Conservation (phyloP, 2,329 filamentous ascomycete genomes). For the Cladosporium sp. region DNA sequence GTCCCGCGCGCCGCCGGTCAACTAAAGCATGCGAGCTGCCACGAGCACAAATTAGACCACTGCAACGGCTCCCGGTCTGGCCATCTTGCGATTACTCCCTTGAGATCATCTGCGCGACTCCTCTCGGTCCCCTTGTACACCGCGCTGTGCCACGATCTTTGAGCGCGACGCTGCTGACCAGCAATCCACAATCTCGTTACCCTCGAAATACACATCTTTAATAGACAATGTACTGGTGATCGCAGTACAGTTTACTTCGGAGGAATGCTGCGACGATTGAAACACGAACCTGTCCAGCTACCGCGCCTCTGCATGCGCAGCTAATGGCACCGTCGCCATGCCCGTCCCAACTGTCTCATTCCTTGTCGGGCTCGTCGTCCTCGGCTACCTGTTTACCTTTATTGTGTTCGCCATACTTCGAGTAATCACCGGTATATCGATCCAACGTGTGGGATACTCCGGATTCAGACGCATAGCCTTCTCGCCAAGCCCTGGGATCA, state of each 20-base stretch:
- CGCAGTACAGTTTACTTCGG: background rate
- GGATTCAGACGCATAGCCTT: constrained; percentile 89
- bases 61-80: background rate
- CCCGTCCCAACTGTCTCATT: constrained; percentile 57
- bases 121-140: background rate
- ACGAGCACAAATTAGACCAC: background rate
- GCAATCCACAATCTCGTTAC: background rate
- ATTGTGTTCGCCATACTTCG: constrained; percentile 89
- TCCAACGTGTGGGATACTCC: constrained; percentile 90
- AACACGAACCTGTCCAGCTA: background rate
- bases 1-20: background rate
- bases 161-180: background rate
- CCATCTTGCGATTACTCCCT: background rate
- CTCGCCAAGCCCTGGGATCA: constrained; percentile 80
- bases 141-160: background rate
- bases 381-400: constrained; percentile 87
- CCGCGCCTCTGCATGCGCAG: constrained; percentile 7
- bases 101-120: background rate
- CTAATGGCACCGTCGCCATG: constrained; percentile 35
- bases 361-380: constrained; percentile 76
- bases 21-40: background rate
- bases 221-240: background rate
- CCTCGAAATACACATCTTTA: background rate
- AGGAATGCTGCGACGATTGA: constrained; percentile 4
- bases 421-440: constrained; percentile 88